Evolutionary conservation across 768 basidiomycete species (phyloP).

Genomic region (Tricholoma flavovirens): DNA sequence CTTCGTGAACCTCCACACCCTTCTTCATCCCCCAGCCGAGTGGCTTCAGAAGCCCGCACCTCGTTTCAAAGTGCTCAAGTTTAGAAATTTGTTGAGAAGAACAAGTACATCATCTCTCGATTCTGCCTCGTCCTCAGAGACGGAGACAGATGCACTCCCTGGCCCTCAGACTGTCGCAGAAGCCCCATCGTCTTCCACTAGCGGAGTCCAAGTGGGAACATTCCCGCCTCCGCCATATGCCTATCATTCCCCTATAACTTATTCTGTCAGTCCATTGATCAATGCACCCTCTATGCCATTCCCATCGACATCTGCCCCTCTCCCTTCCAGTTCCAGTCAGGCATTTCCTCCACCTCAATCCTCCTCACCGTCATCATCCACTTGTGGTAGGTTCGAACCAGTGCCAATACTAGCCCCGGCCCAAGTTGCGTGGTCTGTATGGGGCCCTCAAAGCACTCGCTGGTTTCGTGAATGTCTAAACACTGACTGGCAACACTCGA

Average conservation of each 20-base stretch:
- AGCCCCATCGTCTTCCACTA: not conserved
- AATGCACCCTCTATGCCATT: constrained; percentile 4
- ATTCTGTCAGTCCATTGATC: constrained; percentile 2
- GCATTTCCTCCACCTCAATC: not conserved
- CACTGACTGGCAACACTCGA: constrained; percentile 52
- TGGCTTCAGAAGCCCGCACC: constrained; percentile 6
- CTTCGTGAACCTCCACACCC: constrained; percentile 40
- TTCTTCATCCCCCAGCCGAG: constrained; percentile 23
- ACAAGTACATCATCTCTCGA: not conserved
- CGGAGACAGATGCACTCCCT: constrained; percentile 1
- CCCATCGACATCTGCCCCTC: not conserved
- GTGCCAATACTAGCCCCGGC: constrained; percentile 2
- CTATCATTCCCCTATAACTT: constrained; percentile 2
- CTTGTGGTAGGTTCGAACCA: not conserved
- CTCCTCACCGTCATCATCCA: not conserved
- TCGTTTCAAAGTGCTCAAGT: constrained; percentile 4
- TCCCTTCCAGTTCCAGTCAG: not conserved
- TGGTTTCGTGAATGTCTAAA: constrained; percentile 48
- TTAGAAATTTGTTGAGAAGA: not conserved
- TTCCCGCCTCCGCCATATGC: constrained; percentile 2
- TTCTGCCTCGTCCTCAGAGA: constrained; percentile 1
- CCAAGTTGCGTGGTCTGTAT: constrained; percentile 40
- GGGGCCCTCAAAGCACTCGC: constrained; percentile 47
- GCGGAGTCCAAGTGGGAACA: not conserved
- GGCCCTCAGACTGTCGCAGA: not conserved